Conservation (phyloP, 73 alveolate genomes). For the Uronychia binucleata region DNA sequence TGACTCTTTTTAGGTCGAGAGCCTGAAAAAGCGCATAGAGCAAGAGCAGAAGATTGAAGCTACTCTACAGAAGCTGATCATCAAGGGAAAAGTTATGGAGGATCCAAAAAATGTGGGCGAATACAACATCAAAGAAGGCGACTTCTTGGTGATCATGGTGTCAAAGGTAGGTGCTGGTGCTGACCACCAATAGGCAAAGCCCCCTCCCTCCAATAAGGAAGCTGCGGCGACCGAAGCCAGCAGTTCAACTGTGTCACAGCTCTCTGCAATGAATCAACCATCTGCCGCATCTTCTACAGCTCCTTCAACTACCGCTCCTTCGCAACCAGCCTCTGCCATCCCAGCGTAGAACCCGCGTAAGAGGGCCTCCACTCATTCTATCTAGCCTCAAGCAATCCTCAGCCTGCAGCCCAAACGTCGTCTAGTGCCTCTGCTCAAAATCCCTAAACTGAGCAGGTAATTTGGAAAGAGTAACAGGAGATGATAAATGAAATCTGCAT, state of each 20-base stretch:
- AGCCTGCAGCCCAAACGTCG: too few relatives aligned
- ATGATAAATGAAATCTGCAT: conserved; percentile 27
- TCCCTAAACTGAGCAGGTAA: neutral
- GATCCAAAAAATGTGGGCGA: neutral
- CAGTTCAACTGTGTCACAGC: conserved; percentile 6
- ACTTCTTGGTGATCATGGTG: neutral
- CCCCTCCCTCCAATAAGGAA: conserved; percentile 15
- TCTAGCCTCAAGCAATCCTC: too few relatives aligned
- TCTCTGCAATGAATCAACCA: neutral
- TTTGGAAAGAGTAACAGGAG: neutral
- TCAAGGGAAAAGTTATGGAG: neutral
- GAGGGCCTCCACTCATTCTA: neutral
- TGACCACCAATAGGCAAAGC: neutral
- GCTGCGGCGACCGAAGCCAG: conserved; percentile 52
- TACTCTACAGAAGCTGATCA: neutral
- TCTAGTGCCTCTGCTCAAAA: too few relatives aligned
- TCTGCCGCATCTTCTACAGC: neutral
- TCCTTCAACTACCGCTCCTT: neutral
- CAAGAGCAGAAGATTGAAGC: neutral
- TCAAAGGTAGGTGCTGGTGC: neutral
- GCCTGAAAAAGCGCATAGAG: neutral
- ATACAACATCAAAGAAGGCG: conserved; percentile 8
- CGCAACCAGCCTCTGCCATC: neutral
- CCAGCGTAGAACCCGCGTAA: neutral
- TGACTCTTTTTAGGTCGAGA: neutral